Conservation (phyloP, 805 yeast genomes). For the Metschnikowia similis region DNA sequence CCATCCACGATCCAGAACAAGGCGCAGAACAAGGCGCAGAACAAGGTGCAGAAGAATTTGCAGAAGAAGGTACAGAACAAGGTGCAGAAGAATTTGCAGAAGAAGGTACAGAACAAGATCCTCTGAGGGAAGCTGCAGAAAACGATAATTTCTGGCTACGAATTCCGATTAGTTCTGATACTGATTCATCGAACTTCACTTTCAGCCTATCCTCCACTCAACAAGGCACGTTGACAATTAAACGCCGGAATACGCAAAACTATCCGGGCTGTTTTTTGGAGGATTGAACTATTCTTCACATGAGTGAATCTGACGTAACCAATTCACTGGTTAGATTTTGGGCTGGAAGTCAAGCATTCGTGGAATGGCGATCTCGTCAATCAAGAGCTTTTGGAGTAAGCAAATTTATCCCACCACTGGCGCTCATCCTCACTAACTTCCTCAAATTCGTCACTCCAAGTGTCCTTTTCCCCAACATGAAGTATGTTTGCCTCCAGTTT, state of each 20-base stretch:
- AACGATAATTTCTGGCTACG: not conserved
- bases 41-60: no score
- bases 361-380: not conserved
- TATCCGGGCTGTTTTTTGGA: not conserved
- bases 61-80: no score
- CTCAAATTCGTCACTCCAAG: slow-evolving; percentile 1
- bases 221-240: not conserved
- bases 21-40: no score
- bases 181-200: not conserved
- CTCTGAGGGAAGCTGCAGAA: not conserved
- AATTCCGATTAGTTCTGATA: not conserved
- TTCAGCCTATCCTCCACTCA: not conserved
- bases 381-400: not conserved
- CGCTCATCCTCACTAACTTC: slow-evolving; percentile 4
- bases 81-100: no score
- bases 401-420: not conserved
- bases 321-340: not conserved
- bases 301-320: not conserved
- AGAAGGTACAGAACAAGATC: not conserved
- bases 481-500: not conserved
- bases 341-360: not conserved
- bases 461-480: not conserved
- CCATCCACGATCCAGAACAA: not conserved
- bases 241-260: not conserved
- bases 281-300: not conserved